Evolutionary conservation across 2,329 filamentous ascomycete species (phyloP), one percentile per base, ranked within the genome.

Genomic region (Beauveria scarabaeidicola): DNA sequence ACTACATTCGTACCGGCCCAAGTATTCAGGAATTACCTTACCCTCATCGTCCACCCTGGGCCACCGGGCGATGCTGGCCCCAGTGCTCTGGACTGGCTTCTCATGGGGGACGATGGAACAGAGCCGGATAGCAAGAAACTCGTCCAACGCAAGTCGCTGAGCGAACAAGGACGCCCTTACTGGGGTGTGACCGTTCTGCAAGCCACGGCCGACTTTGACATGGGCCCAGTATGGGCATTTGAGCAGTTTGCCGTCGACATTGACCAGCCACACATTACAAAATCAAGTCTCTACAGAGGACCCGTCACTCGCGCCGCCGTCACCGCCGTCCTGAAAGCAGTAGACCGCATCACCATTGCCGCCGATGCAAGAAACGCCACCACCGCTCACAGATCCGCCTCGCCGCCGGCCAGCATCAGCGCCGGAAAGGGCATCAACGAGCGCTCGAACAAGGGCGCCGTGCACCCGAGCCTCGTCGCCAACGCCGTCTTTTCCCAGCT

Each of bases 201-300:
- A 62, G 74, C 74, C 10, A 72, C 72, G 19, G 73, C 72, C 55
- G 67, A 74, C 48, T 72, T 76, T 58, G 74, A 77, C 55, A 73
- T 72, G n/a, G 74, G 74, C 7, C 74, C 73, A 0, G 72, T 77
- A 8, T 77, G 74, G 74, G 74, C 74, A 1, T 77, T 72, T 60
- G 73, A 77, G 41, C 74, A 76, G 60, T 76, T 76, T 61, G 63
- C 68, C 6, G 64, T 76, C 59, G 64, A 75, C 64, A 75, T 77
- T 56, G 73, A 76, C 61, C 70, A 73, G 36, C 63, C 67, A 5
- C 64, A 66, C 19, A 61, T 75, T 36, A 77, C 73, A 32, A 77
- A 77, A 58, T 75, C 74, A 1, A 71, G 69, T 27, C 64, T 77
- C 3, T 77, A 76, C 59, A 69, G 74, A 25, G 73, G 74, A 0